Evolutionary conservation across 768 basidiomycete genomes (phyloP).

Genomic region (Galerina sulciceps): DNA sequence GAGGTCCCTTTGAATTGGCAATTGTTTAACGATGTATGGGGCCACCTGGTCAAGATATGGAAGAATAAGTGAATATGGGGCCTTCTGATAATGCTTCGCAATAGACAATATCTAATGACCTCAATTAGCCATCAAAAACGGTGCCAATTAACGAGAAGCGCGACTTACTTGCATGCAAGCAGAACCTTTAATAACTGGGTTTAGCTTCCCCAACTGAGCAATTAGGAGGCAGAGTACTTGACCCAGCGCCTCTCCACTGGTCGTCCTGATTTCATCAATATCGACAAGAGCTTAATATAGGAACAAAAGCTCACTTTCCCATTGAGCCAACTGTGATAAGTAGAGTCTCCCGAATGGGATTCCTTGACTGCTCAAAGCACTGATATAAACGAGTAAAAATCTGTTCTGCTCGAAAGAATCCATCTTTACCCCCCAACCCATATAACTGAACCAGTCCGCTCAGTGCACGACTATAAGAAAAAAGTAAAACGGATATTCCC

Average conservation of each 20-base stretch:
- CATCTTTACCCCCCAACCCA: slow-evolving; percentile 33
- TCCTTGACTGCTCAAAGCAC: slow-evolving; percentile 48
- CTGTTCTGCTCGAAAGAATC: slow-evolving; percentile 37
- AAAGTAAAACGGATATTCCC: background rate
- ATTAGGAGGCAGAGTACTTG: slow-evolving; percentile 66
- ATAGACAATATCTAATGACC: slow-evolving; percentile 57
- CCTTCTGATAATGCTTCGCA: slow-evolving; percentile 60
- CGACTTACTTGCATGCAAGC: slow-evolving; percentile 67
- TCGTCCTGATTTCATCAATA: slow-evolving; percentile 37
- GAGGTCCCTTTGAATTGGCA: slow-evolving; percentile 60
- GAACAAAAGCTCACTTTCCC: slow-evolving; percentile 42
- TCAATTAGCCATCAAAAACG: background rate
- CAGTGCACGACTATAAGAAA: slow-evolving; percentile 46
- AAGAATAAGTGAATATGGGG: slow-evolving; percentile 65
- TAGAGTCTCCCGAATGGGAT: slow-evolving; percentile 63
- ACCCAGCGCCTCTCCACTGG: slow-evolving; percentile 56
- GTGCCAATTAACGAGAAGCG: slow-evolving; percentile 1
- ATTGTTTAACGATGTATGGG: slow-evolving; percentile 62
- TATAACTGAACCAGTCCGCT: slow-evolving; percentile 51
- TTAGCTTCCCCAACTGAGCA: slow-evolving; percentile 67
- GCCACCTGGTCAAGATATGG: slow-evolving; percentile 75
- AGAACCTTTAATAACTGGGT: slow-evolving; percentile 69
- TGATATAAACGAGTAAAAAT: slow-evolving; percentile 52
- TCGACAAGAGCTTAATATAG: background rate
- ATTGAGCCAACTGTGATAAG: slow-evolving; percentile 64